phyloP scores from a whole-genome alignment of 2,329 filamentous ascomycete species.

The Colletotrichum cuscutae region DNA sequence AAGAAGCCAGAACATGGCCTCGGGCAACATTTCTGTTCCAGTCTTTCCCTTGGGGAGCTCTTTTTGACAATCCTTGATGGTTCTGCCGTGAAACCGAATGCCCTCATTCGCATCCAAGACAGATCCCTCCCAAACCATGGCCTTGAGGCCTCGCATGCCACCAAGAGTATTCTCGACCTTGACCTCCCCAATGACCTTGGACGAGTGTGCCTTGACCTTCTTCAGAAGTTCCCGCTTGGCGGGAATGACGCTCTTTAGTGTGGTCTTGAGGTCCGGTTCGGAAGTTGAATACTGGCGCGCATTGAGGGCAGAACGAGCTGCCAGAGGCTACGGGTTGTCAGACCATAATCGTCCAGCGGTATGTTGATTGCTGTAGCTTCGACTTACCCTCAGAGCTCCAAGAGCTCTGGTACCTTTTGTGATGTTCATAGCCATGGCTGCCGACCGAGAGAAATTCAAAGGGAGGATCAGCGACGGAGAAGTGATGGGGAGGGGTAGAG shows the following conservation, averaged over 20 bases:
- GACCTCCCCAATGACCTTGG: conserved; percentile 89
- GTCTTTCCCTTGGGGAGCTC: conserved; percentile 92
- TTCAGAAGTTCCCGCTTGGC: conserved; percentile 94
- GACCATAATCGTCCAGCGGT: neutral
- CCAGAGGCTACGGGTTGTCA: conserved; percentile 31
- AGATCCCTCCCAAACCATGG: conserved; percentile 99
- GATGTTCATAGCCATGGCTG: conserved; percentile 71
- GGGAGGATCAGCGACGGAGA: neutral
- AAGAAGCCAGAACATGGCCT: conserved; percentile 99
- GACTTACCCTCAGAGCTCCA: conserved; percentile 70
- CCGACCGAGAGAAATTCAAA: conserved; percentile 1
- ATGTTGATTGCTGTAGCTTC: no score
- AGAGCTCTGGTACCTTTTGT: conserved; percentile 71
- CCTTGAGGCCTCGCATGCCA: conserved; percentile 96
- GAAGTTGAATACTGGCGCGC: conserved; percentile 70
- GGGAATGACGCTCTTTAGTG: conserved; percentile 85
- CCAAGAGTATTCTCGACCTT: conserved; percentile 95
- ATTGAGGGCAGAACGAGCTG: conserved; percentile 42
- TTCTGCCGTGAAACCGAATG: conserved; percentile 97
- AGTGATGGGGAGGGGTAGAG: neutral
- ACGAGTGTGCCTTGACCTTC: conserved; percentile 87
- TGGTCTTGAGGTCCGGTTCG: conserved; percentile 90
- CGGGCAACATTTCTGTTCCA: conserved; percentile 96
- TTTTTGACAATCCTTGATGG: conserved; percentile 97
- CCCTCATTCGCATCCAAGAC: conserved; percentile 97